Conservation (phyloP, 768 basidiomycete species). For the Amanita subjunquillea region DNA sequence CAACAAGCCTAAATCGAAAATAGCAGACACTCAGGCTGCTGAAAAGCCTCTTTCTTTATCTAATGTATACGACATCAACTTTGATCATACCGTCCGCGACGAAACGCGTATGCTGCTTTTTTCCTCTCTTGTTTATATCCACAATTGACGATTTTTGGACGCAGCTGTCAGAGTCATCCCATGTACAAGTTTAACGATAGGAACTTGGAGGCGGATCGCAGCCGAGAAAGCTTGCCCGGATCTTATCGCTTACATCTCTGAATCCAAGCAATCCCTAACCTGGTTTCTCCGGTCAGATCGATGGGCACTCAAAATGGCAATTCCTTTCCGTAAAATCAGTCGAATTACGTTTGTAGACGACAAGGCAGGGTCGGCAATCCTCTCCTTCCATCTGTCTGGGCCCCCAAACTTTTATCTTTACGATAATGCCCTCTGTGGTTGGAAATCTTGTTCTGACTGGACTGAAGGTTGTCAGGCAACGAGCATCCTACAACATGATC, state of each 20-base stretch:
- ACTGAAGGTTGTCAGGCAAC: constrained; percentile 66
- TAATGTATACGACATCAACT: constrained; percentile 44
- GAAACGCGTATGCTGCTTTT: constrained; percentile 49
- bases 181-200: constrained; percentile 65
- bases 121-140: not conserved
- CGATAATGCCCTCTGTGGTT: constrained; percentile 28
- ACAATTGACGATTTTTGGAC: not conserved
- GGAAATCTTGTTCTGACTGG: constrained; percentile 68
- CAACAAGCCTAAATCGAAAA: constrained; percentile 34
- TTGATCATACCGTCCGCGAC: constrained; percentile 63
- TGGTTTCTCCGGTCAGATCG: constrained; percentile 76
- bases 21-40: constrained; percentile 27
- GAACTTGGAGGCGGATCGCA: constrained; percentile 69
- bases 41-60: constrained; percentile 42
- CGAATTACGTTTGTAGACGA: constrained; percentile 46
- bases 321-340: constrained; percentile 56
- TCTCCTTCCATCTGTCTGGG: constrained; percentile 53
- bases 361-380: constrained; percentile 45
- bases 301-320: constrained; percentile 78
- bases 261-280: constrained; percentile 50
- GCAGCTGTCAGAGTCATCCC: constrained; percentile 68
- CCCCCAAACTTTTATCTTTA: constrained; percentile 67
- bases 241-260: constrained; percentile 68
- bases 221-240: constrained; percentile 46
- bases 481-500: constrained; percentile 49